Conservation (phyloP, 2,329 filamentous ascomycete species). For the Colletotrichum liaoningense region DNA sequence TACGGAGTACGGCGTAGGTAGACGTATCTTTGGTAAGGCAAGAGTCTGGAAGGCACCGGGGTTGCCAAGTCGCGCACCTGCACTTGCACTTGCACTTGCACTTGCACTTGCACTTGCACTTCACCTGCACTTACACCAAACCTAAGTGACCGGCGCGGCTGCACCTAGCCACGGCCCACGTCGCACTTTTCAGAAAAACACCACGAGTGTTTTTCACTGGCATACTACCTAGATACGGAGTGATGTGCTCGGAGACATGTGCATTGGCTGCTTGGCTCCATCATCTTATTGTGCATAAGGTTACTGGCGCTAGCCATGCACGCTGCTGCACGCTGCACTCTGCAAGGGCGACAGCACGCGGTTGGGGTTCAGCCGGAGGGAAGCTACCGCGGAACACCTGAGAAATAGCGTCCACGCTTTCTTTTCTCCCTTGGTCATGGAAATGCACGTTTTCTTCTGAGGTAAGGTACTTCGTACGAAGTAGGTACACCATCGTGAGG, state of each 20-base stretch:
- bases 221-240: background rate
- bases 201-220: background rate
- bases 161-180: background rate
- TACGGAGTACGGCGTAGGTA: no score
- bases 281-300: background rate
- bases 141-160: background rate
- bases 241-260: background rate
- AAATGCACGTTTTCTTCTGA: background rate
- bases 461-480: no score
- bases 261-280: background rate
- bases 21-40: background rate
- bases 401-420: background rate
- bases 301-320: background rate
- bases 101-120: background rate
- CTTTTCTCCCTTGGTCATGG: background rate
- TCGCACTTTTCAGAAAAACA: background rate
- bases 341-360: constrained; percentile 14
- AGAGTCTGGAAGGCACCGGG: background rate
- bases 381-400: background rate
- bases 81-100: background rate
- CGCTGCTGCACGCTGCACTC: background rate
- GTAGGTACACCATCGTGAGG: background rate
- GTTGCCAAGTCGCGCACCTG: background rate
- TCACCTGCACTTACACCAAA: background rate
- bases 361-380: background rate